Conservation (phyloP, 1,284 basidiomycete species). For the Cryptococcus sp. region DNA sequence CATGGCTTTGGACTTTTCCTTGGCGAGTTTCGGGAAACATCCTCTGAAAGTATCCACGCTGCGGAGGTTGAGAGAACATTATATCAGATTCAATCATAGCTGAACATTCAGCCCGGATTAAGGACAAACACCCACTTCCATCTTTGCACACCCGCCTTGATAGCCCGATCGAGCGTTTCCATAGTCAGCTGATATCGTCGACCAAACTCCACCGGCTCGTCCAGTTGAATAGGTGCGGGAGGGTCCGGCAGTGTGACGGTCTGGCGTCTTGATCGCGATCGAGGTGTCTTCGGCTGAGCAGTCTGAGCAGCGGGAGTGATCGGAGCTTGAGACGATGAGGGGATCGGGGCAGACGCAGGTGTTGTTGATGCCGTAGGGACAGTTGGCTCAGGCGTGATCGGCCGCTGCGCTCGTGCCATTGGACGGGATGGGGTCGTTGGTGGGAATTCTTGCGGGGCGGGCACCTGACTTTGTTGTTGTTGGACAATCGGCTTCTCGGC, state of each 20-base stretch:
- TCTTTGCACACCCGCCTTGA: slow-evolving; percentile 43
- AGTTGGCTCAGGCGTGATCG: neutral
- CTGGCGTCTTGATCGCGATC: slow-evolving; percentile 13
- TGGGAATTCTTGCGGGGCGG: neutral
- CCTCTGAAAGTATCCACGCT: slow-evolving; percentile 40
- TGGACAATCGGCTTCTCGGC: neutral
- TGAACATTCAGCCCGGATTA: too few species aligned
- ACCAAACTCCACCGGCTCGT: slow-evolving; percentile 39
- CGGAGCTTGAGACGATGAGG: neutral
- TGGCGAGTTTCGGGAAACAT: slow-evolving; percentile 42
- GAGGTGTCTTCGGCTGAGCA: slow-evolving; percentile 19
- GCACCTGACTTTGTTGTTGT: neutral
- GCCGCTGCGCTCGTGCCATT: neutral
- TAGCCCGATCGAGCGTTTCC: slow-evolving; percentile 44
- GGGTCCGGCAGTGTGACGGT: slow-evolving; percentile 15
- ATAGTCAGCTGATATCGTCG: slow-evolving; percentile 43
- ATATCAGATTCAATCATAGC: neutral
- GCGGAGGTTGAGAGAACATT: neutral
- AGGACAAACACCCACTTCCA: slow-evolving; percentile 43
- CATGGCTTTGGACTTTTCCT: slow-evolving; percentile 30
- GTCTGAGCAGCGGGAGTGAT: slow-evolving; percentile 5
- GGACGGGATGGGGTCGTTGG: neutral
- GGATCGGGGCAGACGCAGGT: neutral
- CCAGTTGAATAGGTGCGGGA: slow-evolving; percentile 7
- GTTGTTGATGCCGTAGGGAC: slow-evolving; percentile 2